Conservation (phyloP, 2,329 filamentous ascomycete genomes). For the Fusarium haematococcum region DNA sequence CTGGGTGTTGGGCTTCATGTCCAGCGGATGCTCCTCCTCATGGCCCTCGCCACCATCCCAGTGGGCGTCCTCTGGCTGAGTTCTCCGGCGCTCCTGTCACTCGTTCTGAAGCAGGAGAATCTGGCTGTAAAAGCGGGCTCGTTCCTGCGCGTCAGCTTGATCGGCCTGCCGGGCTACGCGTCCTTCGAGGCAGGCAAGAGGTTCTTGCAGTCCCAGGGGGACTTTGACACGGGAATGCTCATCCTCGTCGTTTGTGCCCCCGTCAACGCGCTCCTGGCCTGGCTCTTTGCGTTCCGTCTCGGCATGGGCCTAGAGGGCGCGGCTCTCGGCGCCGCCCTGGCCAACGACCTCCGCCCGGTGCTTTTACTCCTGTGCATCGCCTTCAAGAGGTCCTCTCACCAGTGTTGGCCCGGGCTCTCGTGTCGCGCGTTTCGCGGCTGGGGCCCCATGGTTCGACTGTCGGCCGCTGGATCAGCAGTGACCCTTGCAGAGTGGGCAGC, state of each 20-base stretch:
- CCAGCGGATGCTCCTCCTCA: slow-evolving; percentile 64
- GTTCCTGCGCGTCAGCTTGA: slow-evolving; percentile 61
- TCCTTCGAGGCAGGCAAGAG: slow-evolving; percentile 66
- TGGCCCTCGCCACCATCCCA: slow-evolving; percentile 59
- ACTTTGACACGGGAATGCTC: slow-evolving; percentile 62
- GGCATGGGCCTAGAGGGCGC: slow-evolving; percentile 63
- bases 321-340: slow-evolving; percentile 61
- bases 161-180: slow-evolving; percentile 65
- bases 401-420: slow-evolving; percentile 55
- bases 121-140: slow-evolving; percentile 61
- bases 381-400: slow-evolving; percentile 50
- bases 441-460: slow-evolving; percentile 54
- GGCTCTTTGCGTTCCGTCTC: slow-evolving; percentile 57
- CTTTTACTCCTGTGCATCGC: slow-evolving; percentile 60
- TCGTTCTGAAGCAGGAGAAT: slow-evolving; percentile 59
- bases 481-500: slow-evolving; percentile 58
- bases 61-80: slow-evolving; percentile 62
- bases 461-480: slow-evolving; percentile 53
- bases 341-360: slow-evolving; percentile 61
- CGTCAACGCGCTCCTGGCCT: slow-evolving; percentile 61
- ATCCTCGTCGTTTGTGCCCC: slow-evolving; percentile 61
- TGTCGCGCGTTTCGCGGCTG: slow-evolving; percentile 51
- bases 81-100: slow-evolving; percentile 58
- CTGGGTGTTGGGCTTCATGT: slow-evolving; percentile 63
- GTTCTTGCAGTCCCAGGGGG: slow-evolving; percentile 66